Evolutionary conservation across 208 protist species (phyloP).

Genomic region (Trypanosoma cruzi): DNA sequence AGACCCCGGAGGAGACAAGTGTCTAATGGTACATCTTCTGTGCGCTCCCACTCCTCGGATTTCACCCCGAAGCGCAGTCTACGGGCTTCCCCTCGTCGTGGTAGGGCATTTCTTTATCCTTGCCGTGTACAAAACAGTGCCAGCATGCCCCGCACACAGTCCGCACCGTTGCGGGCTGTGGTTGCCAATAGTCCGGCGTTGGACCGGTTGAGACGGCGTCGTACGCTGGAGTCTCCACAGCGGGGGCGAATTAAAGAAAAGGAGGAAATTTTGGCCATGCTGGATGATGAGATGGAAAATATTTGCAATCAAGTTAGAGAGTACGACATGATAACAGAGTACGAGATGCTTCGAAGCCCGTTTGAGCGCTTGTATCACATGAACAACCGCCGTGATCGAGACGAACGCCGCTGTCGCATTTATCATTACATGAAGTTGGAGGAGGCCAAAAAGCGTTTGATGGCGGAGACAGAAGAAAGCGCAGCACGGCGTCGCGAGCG

Average conservation of each 20-base stretch:
- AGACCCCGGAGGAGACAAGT: not conserved
- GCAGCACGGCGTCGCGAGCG: slow-evolving; percentile 29
- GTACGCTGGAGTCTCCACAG: not conserved
- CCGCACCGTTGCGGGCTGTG: not conserved
- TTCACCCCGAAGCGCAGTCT: not conserved
- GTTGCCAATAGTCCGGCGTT: not conserved
- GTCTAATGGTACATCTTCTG: not conserved
- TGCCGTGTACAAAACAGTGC: not conserved
- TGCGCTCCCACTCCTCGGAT: not conserved
- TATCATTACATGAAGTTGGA: slow-evolving; percentile 55
- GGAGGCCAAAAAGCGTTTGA: slow-evolving; percentile 48
- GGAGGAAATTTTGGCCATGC: slow-evolving; percentile 2
- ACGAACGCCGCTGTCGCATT: slow-evolving; percentile 54
- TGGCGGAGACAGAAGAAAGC: slow-evolving; percentile 51
- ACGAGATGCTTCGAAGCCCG: slow-evolving; percentile 33
- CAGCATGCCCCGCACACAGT: not conserved
- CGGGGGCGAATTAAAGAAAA: not conserved
- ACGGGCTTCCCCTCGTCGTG: not conserved
- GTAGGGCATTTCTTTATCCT: not conserved
- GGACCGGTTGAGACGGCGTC: slow-evolving; percentile 2
- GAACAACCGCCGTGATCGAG: slow-evolving; percentile 79
- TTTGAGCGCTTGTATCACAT: slow-evolving; percentile 83
- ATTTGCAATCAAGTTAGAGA: slow-evolving; percentile 12
- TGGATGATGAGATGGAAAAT: slow-evolving; percentile 23
- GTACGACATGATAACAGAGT: slow-evolving; percentile 17